Evolutionary conservation across 495 filamentous ascomycete species (phyloP), one percentile per base, ranked within the genome.

Genomic region (Daldinia decipiens): DNA sequence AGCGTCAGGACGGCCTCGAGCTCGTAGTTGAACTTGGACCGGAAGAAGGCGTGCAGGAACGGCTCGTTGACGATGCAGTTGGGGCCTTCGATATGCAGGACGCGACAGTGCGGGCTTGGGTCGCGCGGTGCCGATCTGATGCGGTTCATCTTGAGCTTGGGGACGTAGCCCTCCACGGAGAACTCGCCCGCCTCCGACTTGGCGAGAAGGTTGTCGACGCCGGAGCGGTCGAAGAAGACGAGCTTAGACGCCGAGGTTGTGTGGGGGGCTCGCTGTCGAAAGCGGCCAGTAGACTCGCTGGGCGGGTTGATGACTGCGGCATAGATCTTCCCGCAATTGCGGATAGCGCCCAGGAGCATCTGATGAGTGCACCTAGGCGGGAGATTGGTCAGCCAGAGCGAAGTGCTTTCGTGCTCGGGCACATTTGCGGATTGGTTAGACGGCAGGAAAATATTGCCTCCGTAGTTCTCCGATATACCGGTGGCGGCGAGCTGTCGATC

Each of bases 41-140:
- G 45, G 32, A 82, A 82, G 24, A 81, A 68, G 7, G 70, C 70
- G 55, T 79, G 78, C 0, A 84, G 69, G 36, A 65, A 62, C 0
- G 56, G 65, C 57, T 80, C 74, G 34, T 80, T 79, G 11, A 78
- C 74, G 21, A 74, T 27, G 0, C 0, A 6, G 15, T 27, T 53
- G 0, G 72, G 52, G 43, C 72, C 78, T 59, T 78, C 78, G 70
- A 82, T 84, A 17, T 80, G 77, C n/a, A 84, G 75, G 34, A 76
- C 62, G 31, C 74, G 74, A 39, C 65, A 74, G 6, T 66, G 56
- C 1, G 55, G 57, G n/a, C 61, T 59, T 1, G 47, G n/a, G 1
- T 36, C 29, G 1, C 62, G 67, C 1, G 71, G 39, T 11, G 57
- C 58, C 8, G 74, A 71, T 15, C 26, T 7, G 34, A 71, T 72